These are phyloP conservation scores for Penicillium atrosanguineum DNA, from an alignment of 495 filamentous ascomycete species.

Conservation along the genomic window DNA sequence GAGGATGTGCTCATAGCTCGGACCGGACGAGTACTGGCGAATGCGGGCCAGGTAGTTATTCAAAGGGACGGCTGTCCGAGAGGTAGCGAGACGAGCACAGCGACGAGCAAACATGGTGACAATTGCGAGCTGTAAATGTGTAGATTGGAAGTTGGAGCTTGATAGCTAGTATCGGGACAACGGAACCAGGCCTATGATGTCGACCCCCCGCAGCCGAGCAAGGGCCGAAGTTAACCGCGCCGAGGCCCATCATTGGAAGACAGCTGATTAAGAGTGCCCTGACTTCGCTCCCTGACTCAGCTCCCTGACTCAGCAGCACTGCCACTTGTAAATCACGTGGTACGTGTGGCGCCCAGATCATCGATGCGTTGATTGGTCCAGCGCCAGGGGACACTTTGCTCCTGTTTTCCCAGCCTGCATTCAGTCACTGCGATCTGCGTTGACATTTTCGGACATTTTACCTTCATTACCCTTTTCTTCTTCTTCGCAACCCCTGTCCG, in stretches of 20 bases:
- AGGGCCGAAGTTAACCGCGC: constrained; percentile 33
- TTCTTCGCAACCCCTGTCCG: constrained; percentile 9
- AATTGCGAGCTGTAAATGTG: not conserved
- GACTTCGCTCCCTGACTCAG: too few species aligned
- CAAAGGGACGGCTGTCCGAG: constrained; percentile 49
- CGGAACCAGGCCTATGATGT: constrained; percentile 15
- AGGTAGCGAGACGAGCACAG: constrained; percentile 56
- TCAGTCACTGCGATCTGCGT: constrained; percentile 25
- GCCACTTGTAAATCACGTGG: constrained; percentile 12
- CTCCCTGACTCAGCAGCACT: constrained; percentile 5
- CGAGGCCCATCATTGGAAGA: constrained; percentile 29
- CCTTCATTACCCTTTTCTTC: constrained; percentile 10
- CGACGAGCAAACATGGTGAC: constrained; percentile 55
- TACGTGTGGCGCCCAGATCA: constrained; percentile 5
- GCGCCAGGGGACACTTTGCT: constrained; percentile 43
- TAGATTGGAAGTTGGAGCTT: not conserved
- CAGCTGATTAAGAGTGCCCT: constrained; percentile 20
- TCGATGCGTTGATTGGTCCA: constrained; percentile 22
- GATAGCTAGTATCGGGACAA: not conserved
- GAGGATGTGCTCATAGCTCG: constrained; percentile 76
- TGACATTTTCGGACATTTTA: constrained; percentile 8
- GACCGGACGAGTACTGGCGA: constrained; percentile 55
- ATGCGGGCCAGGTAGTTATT: constrained; percentile 47
- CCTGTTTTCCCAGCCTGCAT: constrained; percentile 29
- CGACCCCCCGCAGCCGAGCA: constrained; percentile 26